Evolutionary conservation across 805 yeast genomes (phyloP), one percentile per base, ranked within the genome.

Genomic region (Huiozyma sinensis): DNA sequence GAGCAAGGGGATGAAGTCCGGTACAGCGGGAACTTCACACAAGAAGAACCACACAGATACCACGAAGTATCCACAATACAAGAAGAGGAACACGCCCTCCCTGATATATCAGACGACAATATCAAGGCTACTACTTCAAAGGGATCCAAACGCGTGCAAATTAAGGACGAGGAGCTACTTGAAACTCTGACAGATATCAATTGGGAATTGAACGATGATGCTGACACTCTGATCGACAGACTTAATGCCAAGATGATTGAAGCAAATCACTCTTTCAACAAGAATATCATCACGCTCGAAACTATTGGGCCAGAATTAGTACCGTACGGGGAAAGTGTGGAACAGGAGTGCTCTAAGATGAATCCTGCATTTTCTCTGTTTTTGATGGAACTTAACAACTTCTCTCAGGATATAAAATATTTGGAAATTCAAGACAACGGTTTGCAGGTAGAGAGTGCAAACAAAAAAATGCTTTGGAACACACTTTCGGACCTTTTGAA

Each of bases 341-440:
- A 73, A 27, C 52, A 53, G 4, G 81, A 77, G 48, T 80, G 88
- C 52, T 72, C 73, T 36, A 65, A 67, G 34, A 66, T 83, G 42
- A 77, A 72, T 43, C 76, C 79, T 1, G 60, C 72, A 11, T 61
- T 82, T 43, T 72, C 77, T 2, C 65, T 74, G 31, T 78, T 78
- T 50, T 69, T 76, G 11, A 79, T 80, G 50, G 84, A 81, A 48
- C 62, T 81, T 40, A 71, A 79, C 10, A 72, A 79, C 3, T 75
- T 86, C 33, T 73, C 79, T 10, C 77, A 77, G 3, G 90, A 83
- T 47, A 77, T 89, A 41, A 73, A 75, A 39, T 75, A 72, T 42
- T 78, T 88, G 36, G 95, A 87, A 56, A 69, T 70, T 33, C 83
- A 81, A 56, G 79, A 89, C 2, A 77, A 82, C 53, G 95, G 95